These are phyloP conservation scores for Pythium rhizo-oryzae DNA, from an alignment of 352 stramenopile genomes.

Conservation along the genomic window DNA sequence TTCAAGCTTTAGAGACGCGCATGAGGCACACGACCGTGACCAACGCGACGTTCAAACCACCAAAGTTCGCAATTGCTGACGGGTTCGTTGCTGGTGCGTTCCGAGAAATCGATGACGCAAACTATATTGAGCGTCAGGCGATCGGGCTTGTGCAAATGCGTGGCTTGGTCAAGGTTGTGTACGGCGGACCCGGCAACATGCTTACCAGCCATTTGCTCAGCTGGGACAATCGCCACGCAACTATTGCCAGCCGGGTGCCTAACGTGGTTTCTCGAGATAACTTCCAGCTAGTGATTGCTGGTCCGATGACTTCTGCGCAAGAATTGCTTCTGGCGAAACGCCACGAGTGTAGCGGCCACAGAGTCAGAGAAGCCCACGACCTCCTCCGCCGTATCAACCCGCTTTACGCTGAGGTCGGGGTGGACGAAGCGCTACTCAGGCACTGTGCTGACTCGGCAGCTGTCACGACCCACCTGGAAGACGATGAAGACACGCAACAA, in stretches of 20 bases:
- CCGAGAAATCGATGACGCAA: slow-evolving; percentile 7
- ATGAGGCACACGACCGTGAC: too few species aligned
- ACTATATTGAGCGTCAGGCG: slow-evolving; percentile 14
- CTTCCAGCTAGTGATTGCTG: not conserved
- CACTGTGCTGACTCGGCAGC: too few species aligned
- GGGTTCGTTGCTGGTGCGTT: not conserved
- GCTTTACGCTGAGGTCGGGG: too few species aligned
- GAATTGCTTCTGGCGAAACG: not conserved
- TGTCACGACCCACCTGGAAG: not conserved
- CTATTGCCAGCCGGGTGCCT: not conserved
- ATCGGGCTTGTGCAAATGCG: slow-evolving; percentile 22
- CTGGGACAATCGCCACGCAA: not conserved
- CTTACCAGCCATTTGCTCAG: not conserved
- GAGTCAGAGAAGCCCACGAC: not conserved
- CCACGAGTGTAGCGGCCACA: not conserved
- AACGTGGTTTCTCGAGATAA: not conserved
- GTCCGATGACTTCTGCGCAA: not conserved
- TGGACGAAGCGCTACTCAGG: too few species aligned
- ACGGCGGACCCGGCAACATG: not conserved
- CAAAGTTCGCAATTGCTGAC: not conserved
- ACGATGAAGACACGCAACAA: not conserved
- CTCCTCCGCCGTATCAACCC: not conserved
- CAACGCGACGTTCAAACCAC: not conserved
- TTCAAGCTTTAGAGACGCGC: too few species aligned
- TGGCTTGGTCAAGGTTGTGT: not conserved